Base-by-base conservation (phyloP, 2,329 filamentous ascomycete species). In the Scedosporium minutisporum region DNA sequence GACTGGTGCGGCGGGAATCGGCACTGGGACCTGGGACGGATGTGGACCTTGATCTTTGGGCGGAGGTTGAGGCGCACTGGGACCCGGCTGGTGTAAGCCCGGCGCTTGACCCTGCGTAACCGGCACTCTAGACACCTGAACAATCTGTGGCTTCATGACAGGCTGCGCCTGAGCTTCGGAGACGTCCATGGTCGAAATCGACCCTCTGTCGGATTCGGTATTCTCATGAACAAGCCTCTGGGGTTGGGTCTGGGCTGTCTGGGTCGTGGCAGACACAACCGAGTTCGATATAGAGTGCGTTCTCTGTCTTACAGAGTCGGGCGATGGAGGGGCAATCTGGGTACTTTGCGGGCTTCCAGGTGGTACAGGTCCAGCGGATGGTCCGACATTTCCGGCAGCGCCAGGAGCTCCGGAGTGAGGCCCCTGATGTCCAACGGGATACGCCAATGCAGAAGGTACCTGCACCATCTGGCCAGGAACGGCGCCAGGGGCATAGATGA, bases 131-230 rank as follows among this genome's bases (percentile, higher is more conserved):
- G 59, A 60, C 3, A 66, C 62, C 44, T 64, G 58, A 3, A 68
- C 63, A 38, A 69, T 42, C 12, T 67, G 66, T 1, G 67, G 65
- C 51, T 63, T 67, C 23, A 69, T 29, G 2, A 68, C 63, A 2
- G 66, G 68, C 23, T 68, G 67, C 2, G 62, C 64, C 16, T 67
- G 64, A 1, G 65, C 67, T 41, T 69, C 68, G 1, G 64, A 63
- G 7, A 69, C 65, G 27, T 69, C 67, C 58, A 68, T 64, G 0
- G 66, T 68, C 1, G 67, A 69, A 3, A 68, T 58, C 1, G 68
- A 69, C 14, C 65, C 67, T 25, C 61, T 62, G 61, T 69, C 66
- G 4, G 65, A 65, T 23, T 63, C 60, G 38, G 38, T 21, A n/a
- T 12, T 12, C 48, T 58, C 60, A n/a, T 21, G 9, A 18, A 7